These are phyloP conservation scores for Malus sylvestris DNA, from an alignment of 306 rosid genomes.

Conservation along the genomic window DNA sequence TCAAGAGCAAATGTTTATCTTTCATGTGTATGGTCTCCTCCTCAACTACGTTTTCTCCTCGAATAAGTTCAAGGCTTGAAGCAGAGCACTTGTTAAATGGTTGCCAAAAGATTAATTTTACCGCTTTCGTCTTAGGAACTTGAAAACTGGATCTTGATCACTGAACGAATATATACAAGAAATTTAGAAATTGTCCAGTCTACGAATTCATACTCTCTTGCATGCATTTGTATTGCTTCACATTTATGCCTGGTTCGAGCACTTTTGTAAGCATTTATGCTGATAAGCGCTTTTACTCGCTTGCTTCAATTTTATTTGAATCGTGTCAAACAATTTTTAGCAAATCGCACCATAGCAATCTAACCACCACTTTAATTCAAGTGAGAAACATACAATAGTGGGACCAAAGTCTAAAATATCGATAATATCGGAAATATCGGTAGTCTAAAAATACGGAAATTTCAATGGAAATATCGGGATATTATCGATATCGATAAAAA, in stretches of 20 bases:
- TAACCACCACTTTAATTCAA: no score
- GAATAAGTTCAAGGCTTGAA: neutral
- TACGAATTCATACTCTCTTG: neutral
- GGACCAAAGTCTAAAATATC: neutral
- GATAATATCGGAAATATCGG: no score
- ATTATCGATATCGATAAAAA: no score
- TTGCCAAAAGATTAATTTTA: neutral
- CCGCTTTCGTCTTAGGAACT: neutral
- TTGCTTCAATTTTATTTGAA: no score
- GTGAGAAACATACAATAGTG: neutral
- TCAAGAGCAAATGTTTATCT: neutral
- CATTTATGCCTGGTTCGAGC: no score
- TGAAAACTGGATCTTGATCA: neutral
- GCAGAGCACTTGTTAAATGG: neutral
- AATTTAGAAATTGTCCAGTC: neutral
- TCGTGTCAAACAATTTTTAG: neutral
- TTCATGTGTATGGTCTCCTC: neutral
- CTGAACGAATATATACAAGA: neutral
- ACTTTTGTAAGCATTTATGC: no score
- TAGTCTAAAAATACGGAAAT: no score
- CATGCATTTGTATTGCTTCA: no score
- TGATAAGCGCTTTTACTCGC: no score
- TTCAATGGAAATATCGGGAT: no score
- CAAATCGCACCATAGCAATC: neutral
- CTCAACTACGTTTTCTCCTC: neutral